Conservation (phyloP, 306 rosid species). For the Rosa rugosa region DNA sequence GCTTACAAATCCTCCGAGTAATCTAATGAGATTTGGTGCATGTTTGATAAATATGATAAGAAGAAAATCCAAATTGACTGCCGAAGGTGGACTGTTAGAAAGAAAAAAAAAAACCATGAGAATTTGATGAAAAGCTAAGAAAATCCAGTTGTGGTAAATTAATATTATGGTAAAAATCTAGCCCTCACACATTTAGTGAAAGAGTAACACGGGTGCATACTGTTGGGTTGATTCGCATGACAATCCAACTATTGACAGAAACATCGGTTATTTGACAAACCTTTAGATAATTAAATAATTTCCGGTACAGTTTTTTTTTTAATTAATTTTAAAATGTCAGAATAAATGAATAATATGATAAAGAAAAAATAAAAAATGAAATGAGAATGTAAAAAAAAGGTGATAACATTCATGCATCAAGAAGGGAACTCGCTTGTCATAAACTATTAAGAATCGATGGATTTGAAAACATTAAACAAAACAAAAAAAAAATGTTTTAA, state of each 20-base stretch:
- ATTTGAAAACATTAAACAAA: not conserved
- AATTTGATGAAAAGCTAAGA: not conserved
- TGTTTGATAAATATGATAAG: not conserved
- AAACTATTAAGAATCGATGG: too few species aligned
- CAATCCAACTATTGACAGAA: too few species aligned
- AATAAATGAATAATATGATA: too few species aligned
- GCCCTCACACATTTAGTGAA: not conserved
- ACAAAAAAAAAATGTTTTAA: not conserved
- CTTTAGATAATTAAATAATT: too few species aligned
- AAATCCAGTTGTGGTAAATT: not conserved
- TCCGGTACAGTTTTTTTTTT: too few species aligned
- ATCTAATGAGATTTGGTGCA: slow-evolving; percentile 15
- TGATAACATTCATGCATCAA: not conserved
- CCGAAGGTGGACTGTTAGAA: not conserved
- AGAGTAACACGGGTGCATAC: not conserved
- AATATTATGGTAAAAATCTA: not conserved
- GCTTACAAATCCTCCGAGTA: not conserved
- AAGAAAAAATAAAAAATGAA: not conserved
- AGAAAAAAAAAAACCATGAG: not conserved
- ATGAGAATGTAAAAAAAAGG: not conserved
- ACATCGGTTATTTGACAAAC: too few species aligned
- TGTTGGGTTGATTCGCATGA: too few species aligned
- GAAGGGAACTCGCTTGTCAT: not conserved
- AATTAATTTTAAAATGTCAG: too few species aligned
- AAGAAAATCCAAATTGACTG: not conserved